These are phyloP conservation scores for Achaetomium macrosporum DNA, from an alignment of 2,329 filamentous ascomycete genomes.

Conservation along the genomic window DNA sequence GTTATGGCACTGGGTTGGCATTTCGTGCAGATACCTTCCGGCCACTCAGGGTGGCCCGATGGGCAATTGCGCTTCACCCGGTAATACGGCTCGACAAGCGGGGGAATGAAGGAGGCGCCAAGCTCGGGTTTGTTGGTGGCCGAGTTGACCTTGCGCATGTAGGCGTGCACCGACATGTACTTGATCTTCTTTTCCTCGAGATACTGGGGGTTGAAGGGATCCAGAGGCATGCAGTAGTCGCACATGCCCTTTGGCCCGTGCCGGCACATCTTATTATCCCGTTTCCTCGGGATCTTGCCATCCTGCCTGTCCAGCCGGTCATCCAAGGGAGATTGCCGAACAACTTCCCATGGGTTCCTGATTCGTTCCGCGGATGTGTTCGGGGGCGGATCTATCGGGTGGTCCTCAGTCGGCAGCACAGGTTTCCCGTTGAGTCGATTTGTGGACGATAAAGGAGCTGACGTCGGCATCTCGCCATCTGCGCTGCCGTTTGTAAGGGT, in stretches of 20 bases:
- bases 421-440: conserved; percentile 75
- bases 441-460: conserved; percentile 35
- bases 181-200: conserved; percentile 97
- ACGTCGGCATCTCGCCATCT: conserved; percentile 32
- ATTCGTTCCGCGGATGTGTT: conserved; percentile 55
- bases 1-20: conserved; percentile 97
- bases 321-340: conserved; percentile 82
- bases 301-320: conserved; percentile 78
- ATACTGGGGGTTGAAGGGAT: conserved; percentile 87
- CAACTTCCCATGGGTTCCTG: conserved; percentile 88
- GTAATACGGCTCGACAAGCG: conserved; percentile 87
- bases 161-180: conserved; percentile 91
- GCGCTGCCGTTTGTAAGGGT: conserved; percentile 37
- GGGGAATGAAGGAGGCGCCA: conserved; percentile 92
- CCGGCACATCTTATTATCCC: conserved; percentile 81
- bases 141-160: conserved; percentile 90
- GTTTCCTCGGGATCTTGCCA: conserved; percentile 77
- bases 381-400: conserved; percentile 53
- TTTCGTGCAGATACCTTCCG: conserved; percentile 95
- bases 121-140: conserved; percentile 94
- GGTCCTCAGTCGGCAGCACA: conserved; percentile 62
- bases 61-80: conserved; percentile 85
- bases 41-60: conserved; percentile 87
- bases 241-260: conserved; percentile 98
- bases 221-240: conserved; percentile 95